Conservation (phyloP, 2,329 filamentous ascomycete species). For the Daldinia sp. region DNA sequence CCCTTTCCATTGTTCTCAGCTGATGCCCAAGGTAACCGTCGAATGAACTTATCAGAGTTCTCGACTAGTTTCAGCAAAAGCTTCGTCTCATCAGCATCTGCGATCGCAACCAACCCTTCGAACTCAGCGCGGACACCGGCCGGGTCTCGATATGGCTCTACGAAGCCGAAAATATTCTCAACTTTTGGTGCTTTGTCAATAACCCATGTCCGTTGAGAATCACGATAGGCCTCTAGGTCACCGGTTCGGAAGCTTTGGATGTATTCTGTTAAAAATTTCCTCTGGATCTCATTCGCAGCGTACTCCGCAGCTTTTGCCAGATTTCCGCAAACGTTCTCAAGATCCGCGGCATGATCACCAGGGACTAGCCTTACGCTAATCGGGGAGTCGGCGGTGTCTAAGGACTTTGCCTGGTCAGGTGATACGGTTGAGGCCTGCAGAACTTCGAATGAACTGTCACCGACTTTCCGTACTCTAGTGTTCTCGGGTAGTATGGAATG, state of each 20-base stretch:
- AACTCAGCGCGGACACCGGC: slow-evolving; percentile 69
- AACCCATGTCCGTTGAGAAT: slow-evolving; percentile 62
- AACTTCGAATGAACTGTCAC: slow-evolving; percentile 58
- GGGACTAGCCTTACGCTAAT: not conserved
- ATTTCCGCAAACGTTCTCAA: not conserved
- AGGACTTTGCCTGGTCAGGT: not conserved
- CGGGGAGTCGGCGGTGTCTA: not conserved
- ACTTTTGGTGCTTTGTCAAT: slow-evolving; percentile 67
- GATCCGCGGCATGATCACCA: not conserved
- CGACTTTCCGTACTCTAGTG: slow-evolving; percentile 62
- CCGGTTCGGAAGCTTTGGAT: not conserved
- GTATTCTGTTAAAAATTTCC: not conserved
- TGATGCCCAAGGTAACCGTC: not conserved
- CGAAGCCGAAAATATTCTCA: slow-evolving; percentile 71
- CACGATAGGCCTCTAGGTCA: not conserved
- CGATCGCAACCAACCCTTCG: slow-evolving; percentile 69
- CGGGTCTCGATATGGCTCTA: slow-evolving; percentile 73
- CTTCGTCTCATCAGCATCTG: slow-evolving; percentile 74
- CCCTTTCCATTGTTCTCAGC: not conserved
- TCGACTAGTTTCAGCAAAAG: slow-evolving; percentile 66
- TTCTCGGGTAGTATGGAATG: slow-evolving; percentile 68
- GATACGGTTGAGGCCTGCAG: slow-evolving; percentile 49
- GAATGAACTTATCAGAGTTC: not conserved
- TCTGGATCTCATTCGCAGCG: not conserved
- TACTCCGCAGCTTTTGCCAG: not conserved